These are phyloP conservation scores for Triticum monococcum DNA, from an alignment of 176 grass and related monocot species.

Conservation along the genomic window DNA sequence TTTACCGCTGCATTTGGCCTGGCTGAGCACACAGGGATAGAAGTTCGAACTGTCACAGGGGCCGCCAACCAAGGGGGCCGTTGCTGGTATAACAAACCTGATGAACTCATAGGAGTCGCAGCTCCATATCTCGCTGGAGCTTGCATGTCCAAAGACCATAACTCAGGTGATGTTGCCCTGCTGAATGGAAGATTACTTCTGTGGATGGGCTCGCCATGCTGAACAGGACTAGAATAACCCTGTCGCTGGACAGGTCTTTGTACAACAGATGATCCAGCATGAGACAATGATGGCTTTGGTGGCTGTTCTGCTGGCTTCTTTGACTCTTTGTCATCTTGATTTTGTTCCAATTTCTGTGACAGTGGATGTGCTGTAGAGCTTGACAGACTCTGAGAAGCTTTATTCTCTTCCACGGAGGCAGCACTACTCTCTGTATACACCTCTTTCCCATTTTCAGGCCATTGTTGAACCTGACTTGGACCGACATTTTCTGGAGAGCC, in stretches of 20 bases:
- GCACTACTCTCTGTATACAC: neutral
- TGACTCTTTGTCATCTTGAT: conserved; percentile 7
- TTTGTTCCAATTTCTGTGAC: neutral
- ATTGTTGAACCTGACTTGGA: conserved; percentile 9
- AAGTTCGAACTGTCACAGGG: conserved; percentile 49
- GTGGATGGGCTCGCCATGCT: neutral
- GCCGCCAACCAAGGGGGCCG: conserved; percentile 42
- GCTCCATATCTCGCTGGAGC: conserved; percentile 3
- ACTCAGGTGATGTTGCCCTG: neutral
- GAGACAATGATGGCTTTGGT: neutral
- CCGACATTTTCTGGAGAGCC: neutral
- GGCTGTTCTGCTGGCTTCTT: conserved; percentile 20
- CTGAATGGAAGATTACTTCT: conserved; percentile 26
- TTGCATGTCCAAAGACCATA: conserved; percentile 6
- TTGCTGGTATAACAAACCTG: conserved; percentile 21
- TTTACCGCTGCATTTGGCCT: conserved; percentile 31
- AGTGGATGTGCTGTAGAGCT: neutral
- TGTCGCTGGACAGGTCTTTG: neutral
- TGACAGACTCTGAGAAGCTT: neutral
- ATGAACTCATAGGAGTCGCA: neutral
- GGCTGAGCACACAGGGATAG: conserved; percentile 58
- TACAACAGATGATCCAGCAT: conserved; percentile 18
- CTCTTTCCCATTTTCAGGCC: conserved; percentile 20
- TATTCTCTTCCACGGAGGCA: conserved; percentile 17
- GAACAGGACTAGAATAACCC: conserved; percentile 11